Percentiles rank a stretch among this genome's conserved stretches.
These are phyloP conservation scores for Pseudozyma tsukubaensis DNA, from an alignment of 1,284 basidiomycete genomes.

Conservation along the genomic window DNA sequence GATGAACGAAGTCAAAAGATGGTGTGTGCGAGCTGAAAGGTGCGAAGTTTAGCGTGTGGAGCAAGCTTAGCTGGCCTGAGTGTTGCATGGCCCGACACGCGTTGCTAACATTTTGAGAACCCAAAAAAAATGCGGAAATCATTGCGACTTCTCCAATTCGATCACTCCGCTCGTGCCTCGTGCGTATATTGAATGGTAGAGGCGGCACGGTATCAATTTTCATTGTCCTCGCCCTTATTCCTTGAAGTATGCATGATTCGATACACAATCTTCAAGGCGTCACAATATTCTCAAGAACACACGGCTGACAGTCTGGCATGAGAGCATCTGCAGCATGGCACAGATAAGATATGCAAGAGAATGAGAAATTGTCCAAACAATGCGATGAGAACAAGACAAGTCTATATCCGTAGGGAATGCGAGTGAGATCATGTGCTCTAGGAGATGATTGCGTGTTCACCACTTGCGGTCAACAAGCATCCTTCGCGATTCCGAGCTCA, in stretches of 20 bases:
- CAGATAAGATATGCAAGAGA: not conserved
- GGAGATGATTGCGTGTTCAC: conserved; percentile 15
- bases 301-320: too few species aligned
- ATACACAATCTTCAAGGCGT: too few species aligned
- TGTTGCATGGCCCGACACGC: conserved; percentile 48
- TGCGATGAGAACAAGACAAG: conserved; percentile 12
- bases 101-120: conserved; percentile 42
- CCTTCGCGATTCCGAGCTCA: conserved; percentile 43
- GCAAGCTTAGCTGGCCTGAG: conserved; percentile 24
- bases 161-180: conserved; percentile 27
- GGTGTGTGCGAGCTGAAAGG: conserved; percentile 21
- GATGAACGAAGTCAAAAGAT: conserved; percentile 4
- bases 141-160: conserved; percentile 21
- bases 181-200: not conserved
- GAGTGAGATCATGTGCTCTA: not conserved
- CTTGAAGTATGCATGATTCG: too few species aligned
- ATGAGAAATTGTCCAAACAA: conserved; percentile 20
- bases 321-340: not conserved
- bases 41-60: conserved; percentile 29
- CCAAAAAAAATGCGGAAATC: not conserved
- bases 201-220: too few species aligned
- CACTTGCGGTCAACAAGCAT: conserved; percentile 53
- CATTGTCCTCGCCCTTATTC: too few species aligned
- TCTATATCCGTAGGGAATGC: not conserved
- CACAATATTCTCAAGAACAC: too few species aligned